These are phyloP conservation scores for Chlamydomonas eustigma DNA, from an alignment of 139 green algal species.

Conservation along the genomic window DNA sequence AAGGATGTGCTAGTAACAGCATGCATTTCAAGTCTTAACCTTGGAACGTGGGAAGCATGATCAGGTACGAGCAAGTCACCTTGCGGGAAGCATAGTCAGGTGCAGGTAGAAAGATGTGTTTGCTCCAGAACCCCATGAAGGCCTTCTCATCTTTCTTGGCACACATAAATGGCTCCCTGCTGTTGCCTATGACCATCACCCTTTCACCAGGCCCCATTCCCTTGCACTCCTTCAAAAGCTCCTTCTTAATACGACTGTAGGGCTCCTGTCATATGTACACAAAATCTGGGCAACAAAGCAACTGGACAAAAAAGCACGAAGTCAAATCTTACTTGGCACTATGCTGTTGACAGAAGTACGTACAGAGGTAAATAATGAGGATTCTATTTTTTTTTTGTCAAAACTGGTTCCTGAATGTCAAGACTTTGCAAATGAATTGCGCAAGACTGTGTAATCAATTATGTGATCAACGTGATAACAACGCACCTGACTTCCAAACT, in stretches of 20 bases:
- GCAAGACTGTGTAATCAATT: no score
- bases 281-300: background rate
- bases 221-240: slow-evolving; percentile 76
- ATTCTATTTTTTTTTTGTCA: no score
- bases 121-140: slow-evolving; percentile 76
- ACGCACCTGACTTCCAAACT: slow-evolving; percentile 57
- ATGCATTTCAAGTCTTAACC: no score
- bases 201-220: slow-evolving; percentile 45
- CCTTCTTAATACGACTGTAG: slow-evolving; percentile 83
- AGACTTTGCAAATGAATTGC: no score
- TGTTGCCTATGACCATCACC: slow-evolving; percentile 75
- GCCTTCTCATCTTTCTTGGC: slow-evolving; percentile 72
- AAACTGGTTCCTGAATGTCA: no score
- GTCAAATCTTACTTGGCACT: background rate
- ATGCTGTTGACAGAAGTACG: no score
- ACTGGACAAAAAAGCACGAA: background rate
- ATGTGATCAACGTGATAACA: no score
- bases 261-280: slow-evolving; percentile 47
- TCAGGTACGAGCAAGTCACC: slow-evolving; percentile 32
- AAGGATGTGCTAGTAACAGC: no score
- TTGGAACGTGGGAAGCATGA: no score
- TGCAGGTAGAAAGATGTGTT: slow-evolving; percentile 71
- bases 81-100: slow-evolving; percentile 77
- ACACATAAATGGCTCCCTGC: slow-evolving; percentile 59
- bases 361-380: no score